Conservation (phyloP, 495 filamentous ascomycete species). For the Aspergillus egyptiacus region DNA sequence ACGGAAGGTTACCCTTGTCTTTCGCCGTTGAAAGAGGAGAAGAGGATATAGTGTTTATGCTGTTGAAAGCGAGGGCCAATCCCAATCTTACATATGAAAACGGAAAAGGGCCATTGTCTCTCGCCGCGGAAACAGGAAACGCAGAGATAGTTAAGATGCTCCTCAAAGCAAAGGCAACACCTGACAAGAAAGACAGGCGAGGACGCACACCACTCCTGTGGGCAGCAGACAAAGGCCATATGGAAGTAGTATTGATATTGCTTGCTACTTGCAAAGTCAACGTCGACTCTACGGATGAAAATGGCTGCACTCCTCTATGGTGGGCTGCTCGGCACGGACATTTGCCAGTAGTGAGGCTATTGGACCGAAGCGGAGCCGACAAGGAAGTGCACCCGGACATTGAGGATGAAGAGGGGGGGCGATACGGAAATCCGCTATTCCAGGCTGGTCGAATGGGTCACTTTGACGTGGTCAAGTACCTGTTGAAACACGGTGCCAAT, state of each 20-base stretch:
- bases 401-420: conserved; percentile 2
- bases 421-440: conserved; percentile 19
- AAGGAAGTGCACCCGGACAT: conserved; percentile 14
- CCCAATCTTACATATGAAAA: conserved; percentile 9
- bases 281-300: conserved; percentile 25
- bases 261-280: conserved; percentile 21
- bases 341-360: conserved; percentile 16
- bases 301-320: conserved; percentile 29
- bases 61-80: conserved; percentile 21
- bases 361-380: conserved; percentile 18
- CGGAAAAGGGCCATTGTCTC: conserved; percentile 8
- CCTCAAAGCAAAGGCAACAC: conserved; percentile 19
- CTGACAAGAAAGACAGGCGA: conserved; percentile 9
- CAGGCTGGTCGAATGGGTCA: conserved; percentile 22
- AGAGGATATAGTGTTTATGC: conserved; percentile 22
- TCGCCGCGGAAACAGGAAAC: conserved; percentile 22
- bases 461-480: conserved; percentile 20
- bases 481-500: conserved; percentile 24
- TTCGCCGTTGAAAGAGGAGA: conserved; percentile 22
- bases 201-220: conserved; percentile 32
- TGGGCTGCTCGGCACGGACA: conserved; percentile 27
- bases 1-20: conserved; percentile 8
- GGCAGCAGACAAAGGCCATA: conserved; percentile 32
- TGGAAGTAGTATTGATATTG: conserved; percentile 28
- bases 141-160: conserved; percentile 24